phyloP scores from a whole-genome alignment of 257 asterid species.

The Capsicum rhomboideum region DNA sequence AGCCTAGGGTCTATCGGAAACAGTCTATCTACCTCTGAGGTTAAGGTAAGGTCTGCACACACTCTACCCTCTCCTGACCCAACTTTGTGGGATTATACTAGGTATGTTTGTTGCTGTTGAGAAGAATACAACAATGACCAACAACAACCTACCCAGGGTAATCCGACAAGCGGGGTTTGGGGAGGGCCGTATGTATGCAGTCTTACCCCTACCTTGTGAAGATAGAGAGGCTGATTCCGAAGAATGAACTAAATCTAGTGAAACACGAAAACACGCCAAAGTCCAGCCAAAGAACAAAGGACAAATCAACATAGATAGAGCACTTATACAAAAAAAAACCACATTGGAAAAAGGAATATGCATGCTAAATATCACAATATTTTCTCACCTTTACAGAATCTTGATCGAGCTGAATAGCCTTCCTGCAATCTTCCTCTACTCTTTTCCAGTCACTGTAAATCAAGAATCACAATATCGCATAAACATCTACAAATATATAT shows the following conservation, averaged over 20 bases:
- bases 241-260: too few species aligned
- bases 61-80: too few species aligned
- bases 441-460: conserved; percentile 62
- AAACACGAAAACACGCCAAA: too few species aligned
- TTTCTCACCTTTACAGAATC: conserved; percentile 30
- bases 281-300: too few species aligned
- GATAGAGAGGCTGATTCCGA: not conserved
- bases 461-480: not conserved
- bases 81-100: too few species aligned
- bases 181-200: not conserved
- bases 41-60: too few species aligned
- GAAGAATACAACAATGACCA: not conserved
- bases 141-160: not conserved
- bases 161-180: not conserved
- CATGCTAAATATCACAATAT: not conserved
- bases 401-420: conserved; percentile 31
- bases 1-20: too few species aligned
- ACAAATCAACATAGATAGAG: not conserved
- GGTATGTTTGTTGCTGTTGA: too few species aligned
- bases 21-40: too few species aligned
- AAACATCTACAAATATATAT: not conserved
- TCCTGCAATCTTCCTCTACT: conserved; percentile 35
- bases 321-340: not conserved
- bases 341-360: not conserved
- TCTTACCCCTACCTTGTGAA: not conserved